Conservation (phyloP, 208 protist genomes). For the Leishmania tarentolae region DNA sequence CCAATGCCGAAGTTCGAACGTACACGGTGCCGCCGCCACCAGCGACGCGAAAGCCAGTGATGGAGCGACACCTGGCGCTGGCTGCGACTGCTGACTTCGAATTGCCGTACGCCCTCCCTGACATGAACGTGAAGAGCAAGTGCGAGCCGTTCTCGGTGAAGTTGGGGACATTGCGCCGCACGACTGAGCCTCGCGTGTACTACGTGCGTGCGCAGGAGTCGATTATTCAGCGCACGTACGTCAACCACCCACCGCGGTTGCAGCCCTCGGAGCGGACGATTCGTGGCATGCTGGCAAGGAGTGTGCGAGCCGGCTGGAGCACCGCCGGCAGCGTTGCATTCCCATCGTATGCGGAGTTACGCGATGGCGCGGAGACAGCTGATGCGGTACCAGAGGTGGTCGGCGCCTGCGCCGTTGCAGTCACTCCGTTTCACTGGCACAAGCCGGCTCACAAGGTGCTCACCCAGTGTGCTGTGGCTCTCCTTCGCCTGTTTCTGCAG, state of each 20-base stretch:
- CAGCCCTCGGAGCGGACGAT: slow-evolving; percentile 24
- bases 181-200: slow-evolving; percentile 28
- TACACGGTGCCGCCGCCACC: slow-evolving; percentile 17
- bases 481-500: slow-evolving; percentile 47
- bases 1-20: slow-evolving; percentile 12
- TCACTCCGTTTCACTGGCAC: slow-evolving; percentile 68
- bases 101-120: slow-evolving; percentile 66
- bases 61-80: slow-evolving; percentile 12
- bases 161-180: slow-evolving; percentile 31
- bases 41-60: slow-evolving; percentile 10
- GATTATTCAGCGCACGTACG: slow-evolving; percentile 32
- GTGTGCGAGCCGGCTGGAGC: slow-evolving; percentile 69
- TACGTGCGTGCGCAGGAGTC: slow-evolving; percentile 35
- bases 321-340: slow-evolving; percentile 40
- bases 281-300: slow-evolving; percentile 53
- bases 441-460: slow-evolving; percentile 44
- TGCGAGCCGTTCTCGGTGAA: slow-evolving; percentile 36
- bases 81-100: slow-evolving; percentile 36
- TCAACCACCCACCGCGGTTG: slow-evolving; percentile 9
- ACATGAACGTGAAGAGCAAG: slow-evolving; percentile 32
- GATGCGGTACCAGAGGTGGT: slow-evolving; percentile 53
- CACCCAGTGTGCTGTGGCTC: slow-evolving; percentile 52
- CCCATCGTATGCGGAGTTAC: slow-evolving; percentile 68
- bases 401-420: slow-evolving; percentile 41
- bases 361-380: slow-evolving; percentile 59